Conservation (phyloP, 192 early-diverging fungal species). For the Podila clonocystis region DNA sequence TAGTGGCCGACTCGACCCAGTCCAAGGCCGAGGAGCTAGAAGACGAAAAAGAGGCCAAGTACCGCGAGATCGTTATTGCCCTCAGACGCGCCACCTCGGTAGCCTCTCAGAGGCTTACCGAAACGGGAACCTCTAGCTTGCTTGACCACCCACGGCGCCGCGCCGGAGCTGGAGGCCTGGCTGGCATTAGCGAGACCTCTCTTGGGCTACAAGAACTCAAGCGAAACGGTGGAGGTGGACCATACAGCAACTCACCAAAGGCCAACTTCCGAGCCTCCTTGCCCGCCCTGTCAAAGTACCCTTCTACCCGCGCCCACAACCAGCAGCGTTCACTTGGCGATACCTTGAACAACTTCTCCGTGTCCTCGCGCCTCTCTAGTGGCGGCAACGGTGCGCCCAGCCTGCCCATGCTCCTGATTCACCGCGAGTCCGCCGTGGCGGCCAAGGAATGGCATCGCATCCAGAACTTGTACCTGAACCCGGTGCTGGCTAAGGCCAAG, state of each 20-base stretch:
- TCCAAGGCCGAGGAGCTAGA: too few relatives aligned
- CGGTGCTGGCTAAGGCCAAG: slow-evolving; percentile 15
- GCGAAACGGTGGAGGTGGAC: too few relatives aligned
- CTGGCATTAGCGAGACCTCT: too few relatives aligned
- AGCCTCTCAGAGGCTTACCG: slow-evolving; percentile 6
- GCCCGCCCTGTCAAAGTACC: slow-evolving; percentile 1
- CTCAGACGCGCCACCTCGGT: slow-evolving; percentile 24
- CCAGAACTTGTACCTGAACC: slow-evolving; percentile 24
- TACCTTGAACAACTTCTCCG: not conserved
- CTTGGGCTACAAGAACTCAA: too few relatives aligned
- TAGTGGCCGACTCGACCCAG: too few relatives aligned
- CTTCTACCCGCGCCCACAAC: not conserved
- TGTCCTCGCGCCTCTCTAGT: not conserved
- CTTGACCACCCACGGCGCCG: too few relatives aligned
- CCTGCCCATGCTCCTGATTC: slow-evolving; percentile 27
- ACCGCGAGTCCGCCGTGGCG: slow-evolving; percentile 20
- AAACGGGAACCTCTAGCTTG: not conserved
- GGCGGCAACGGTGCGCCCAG: slow-evolving; percentile 3
- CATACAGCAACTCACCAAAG: not conserved
- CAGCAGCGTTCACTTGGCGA: not conserved
- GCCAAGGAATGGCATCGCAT: slow-evolving; percentile 20
- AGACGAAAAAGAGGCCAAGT: not conserved
- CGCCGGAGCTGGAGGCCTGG: not conserved
- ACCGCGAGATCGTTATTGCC: slow-evolving; percentile 36
- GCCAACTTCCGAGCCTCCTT: slow-evolving; percentile 5